Percentiles rank a stretch among this genome's conserved stretches.
These are phyloP conservation scores for Mycena epipterygia DNA, from an alignment of 768 basidiomycete species.

Conservation along the genomic window DNA sequence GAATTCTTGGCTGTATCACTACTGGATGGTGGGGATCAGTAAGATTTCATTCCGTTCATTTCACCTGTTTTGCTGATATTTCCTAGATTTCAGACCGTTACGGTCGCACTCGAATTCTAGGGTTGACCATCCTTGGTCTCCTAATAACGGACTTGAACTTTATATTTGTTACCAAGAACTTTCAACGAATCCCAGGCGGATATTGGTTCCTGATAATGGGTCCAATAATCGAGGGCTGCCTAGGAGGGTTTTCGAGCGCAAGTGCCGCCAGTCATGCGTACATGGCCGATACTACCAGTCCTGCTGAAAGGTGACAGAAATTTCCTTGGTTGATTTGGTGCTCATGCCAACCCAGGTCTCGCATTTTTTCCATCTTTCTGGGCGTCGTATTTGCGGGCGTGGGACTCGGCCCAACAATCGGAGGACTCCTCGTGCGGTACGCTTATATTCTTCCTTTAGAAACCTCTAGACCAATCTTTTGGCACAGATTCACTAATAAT, in stretches of 20 bases:
- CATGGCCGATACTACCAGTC: slow-evolving; percentile 61
- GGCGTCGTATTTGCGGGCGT: slow-evolving; percentile 71
- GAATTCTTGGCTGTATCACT: slow-evolving; percentile 82
- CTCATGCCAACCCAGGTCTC: slow-evolving; percentile 40
- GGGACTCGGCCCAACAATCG: slow-evolving; percentile 70
- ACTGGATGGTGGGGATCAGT: slow-evolving; percentile 91
- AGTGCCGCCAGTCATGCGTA: slow-evolving; percentile 62
- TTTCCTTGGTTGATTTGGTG: neutral
- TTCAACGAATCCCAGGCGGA: slow-evolving; percentile 67
- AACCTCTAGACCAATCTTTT: neutral
- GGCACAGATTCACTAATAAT: slow-evolving; percentile 44
- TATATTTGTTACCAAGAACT: slow-evolving; percentile 63
- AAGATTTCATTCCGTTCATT: slow-evolving; percentile 44
- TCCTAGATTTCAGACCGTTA: slow-evolving; percentile 67
- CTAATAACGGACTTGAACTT: slow-evolving; percentile 65
- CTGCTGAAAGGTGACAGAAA: slow-evolving; percentile 52
- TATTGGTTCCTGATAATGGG: slow-evolving; percentile 72
- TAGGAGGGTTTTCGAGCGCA: slow-evolving; percentile 63
- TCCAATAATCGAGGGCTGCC: slow-evolving; percentile 65
- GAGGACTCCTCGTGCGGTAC: slow-evolving; percentile 61
- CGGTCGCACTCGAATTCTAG: slow-evolving; percentile 66
- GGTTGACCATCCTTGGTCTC: slow-evolving; percentile 59
- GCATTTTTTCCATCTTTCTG: slow-evolving; percentile 61
- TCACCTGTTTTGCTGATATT: slow-evolving; percentile 5
- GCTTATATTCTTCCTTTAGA: neutral